Evolutionary conservation across 139 green algal genomes (phyloP).

Genomic region (Coccomyxa sp.): DNA sequence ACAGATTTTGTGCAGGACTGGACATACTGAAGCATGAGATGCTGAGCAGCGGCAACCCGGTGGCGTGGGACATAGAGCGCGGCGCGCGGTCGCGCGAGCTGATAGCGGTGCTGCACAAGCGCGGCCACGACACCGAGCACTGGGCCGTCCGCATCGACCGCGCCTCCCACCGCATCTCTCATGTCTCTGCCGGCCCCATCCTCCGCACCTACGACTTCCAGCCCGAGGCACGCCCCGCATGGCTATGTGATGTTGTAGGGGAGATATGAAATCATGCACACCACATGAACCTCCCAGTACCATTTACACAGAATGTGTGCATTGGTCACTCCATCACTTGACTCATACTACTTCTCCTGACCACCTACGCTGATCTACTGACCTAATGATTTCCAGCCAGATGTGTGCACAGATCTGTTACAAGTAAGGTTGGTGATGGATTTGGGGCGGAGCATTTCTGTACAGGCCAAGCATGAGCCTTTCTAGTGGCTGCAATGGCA

Average conservation of each 20-base stretch:
- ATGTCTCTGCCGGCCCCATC: background rate
- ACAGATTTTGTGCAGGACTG: background rate
- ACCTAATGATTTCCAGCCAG: no score
- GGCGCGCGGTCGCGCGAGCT: background rate
- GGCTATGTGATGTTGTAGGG: background rate
- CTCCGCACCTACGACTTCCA: background rate
- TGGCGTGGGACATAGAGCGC: background rate
- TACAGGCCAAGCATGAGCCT: background rate
- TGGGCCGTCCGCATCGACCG: slow-evolving; percentile 5
- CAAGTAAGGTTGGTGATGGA: no score
- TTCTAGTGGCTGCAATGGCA: background rate
- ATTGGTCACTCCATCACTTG: background rate
- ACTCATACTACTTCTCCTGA: no score
- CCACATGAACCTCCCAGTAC: background rate
- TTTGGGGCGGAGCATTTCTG: no score
- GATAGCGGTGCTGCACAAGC: background rate
- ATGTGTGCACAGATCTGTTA: no score
- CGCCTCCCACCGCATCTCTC: background rate
- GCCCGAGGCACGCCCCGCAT: background rate
- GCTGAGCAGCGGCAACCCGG: background rate
- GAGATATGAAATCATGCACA: background rate
- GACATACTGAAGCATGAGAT: background rate
- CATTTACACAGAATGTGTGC: background rate
- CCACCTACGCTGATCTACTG: no score
- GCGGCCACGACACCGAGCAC: background rate